phyloP scores from a whole-genome alignment of 2,329 filamentous ascomycete genomes.

The Biscogniauxia mediterranea region DNA sequence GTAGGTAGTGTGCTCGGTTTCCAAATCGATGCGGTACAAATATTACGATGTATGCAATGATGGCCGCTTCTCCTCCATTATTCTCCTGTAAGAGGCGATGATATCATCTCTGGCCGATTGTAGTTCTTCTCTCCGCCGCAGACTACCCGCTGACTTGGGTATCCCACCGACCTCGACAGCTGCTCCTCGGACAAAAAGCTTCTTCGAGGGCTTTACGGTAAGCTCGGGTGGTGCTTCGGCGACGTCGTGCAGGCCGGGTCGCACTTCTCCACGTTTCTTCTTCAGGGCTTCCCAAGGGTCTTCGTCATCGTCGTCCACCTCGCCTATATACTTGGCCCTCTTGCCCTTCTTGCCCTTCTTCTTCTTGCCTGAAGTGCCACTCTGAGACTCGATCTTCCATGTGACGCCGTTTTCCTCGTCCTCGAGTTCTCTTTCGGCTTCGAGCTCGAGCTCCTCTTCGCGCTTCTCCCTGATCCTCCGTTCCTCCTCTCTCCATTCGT shows the following conservation, averaged over 20 bases:
- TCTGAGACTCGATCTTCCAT: slow-evolving; percentile 46
- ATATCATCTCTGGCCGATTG: slow-evolving; percentile 66
- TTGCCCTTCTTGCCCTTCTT: slow-evolving; percentile 42
- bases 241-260: slow-evolving; percentile 54
- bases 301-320: slow-evolving; percentile 51
- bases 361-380: slow-evolving; percentile 41
- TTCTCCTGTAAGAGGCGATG: slow-evolving; percentile 69
- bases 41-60: slow-evolving; percentile 19
- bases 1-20: not conserved
- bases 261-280: slow-evolving; percentile 59
- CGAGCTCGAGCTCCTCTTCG: slow-evolving; percentile 64
- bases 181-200: slow-evolving; percentile 63
- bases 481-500: slow-evolving; percentile 72
- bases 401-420: slow-evolving; percentile 52
- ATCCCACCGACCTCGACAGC: slow-evolving; percentile 67
- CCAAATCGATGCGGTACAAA: not conserved
- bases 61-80: slow-evolving; percentile 56
- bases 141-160: slow-evolving; percentile 66
- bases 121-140: slow-evolving; percentile 71
- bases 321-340: slow-evolving; percentile 37
- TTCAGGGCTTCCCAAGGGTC: slow-evolving; percentile 79
- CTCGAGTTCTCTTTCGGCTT: slow-evolving; percentile 62
- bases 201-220: slow-evolving; percentile 60
- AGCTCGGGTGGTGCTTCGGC: slow-evolving; percentile 76
- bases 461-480: slow-evolving; percentile 60